Base-by-base conservation (phyloP, 2,329 filamentous ascomycete genomes). In the Sarocladiaceae sp. region DNA sequence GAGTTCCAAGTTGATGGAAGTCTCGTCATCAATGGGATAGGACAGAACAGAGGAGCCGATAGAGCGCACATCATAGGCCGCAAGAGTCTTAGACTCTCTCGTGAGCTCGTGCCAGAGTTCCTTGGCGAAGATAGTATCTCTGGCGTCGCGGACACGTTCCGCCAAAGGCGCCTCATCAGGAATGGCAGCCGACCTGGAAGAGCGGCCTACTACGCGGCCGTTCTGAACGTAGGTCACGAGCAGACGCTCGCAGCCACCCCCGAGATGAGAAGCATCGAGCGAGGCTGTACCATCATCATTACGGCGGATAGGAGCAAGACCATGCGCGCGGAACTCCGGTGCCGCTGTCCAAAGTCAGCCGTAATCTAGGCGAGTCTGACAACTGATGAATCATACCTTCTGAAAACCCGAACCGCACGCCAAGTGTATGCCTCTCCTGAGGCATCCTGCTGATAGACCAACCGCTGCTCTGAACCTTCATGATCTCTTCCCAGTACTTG, bases 101-200 rank as follows among this genome's bases (percentile, higher is more conserved):
- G 83, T 82, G 48, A 97, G 72, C 63, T 98, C 93, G 53, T 95
- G 82, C 75, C 89, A 96, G 2, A 98, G 68, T 59, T 98, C 93
- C 57, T 90, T 83, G 21, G 86, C 81, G 54, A 87, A 89, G 16
- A 91, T 73, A 41, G 85, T 88, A 60, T 93, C 85, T 46, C 87
- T 76, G 2, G 87, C 85, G 53, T 86, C 78, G 15, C 83, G 76
- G 24, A 94, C 85, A 9, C 82, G 74, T 23, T 79, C 72, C 51
- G 88, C 80, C 7, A 90, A 67, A 1, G 56, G 58, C 6, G 54
- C 52, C 29, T 83, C 74, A 27, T 78, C 72, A 20, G 71, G 68
- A 4, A 78, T 64, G 2, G 74, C 72, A 33, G 71, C 68, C 3
- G 76, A 75, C 9, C 73, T 58, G 23, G 61, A 58, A 10, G 73